phyloP scores from a whole-genome alignment of 2,329 filamentous ascomycete species.

The Alternaria longipes region DNA sequence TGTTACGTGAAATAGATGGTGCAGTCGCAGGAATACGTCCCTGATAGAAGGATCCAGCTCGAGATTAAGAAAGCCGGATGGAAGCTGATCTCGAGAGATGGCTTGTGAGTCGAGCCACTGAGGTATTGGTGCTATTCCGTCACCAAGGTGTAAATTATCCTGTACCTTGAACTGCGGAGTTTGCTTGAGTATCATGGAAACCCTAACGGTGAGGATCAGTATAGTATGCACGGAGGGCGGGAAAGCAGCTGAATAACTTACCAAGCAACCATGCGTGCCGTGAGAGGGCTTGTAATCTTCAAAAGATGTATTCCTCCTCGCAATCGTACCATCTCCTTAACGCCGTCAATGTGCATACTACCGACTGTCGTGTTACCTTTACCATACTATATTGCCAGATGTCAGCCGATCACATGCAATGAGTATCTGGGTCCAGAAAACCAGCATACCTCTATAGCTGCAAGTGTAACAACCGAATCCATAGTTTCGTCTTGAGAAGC shows the following conservation, averaged over 20 bases:
- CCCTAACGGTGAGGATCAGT: slow-evolving; percentile 53
- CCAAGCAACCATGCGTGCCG: slow-evolving; percentile 65
- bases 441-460: slow-evolving; percentile 63
- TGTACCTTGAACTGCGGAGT: slow-evolving; percentile 64
- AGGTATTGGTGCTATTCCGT: slow-evolving; percentile 60
- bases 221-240: background rate
- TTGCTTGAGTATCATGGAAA: slow-evolving; percentile 65
- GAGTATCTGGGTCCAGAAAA: background rate
- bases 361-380: slow-evolving; percentile 60
- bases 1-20: slow-evolving; percentile 54
- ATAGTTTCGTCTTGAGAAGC: slow-evolving; percentile 65
- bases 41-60: slow-evolving; percentile 49
- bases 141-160: slow-evolving; percentile 59
- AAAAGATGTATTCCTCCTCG: slow-evolving; percentile 62
- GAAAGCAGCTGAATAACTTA: slow-evolving; percentile 38
- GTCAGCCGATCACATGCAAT: slow-evolving; percentile 10
- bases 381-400: slow-evolving; percentile 54
- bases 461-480: slow-evolving; percentile 66
- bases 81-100: slow-evolving; percentile 4
- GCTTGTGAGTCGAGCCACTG: slow-evolving; percentile 57
- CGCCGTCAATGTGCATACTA: slow-evolving; percentile 61
- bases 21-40: slow-evolving; percentile 57
- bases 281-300: slow-evolving; percentile 61
- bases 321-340: slow-evolving; percentile 60
- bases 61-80: slow-evolving; percentile 24